Evolutionary conservation across 2,329 filamentous ascomycete genomes (phyloP), one percentile per base, ranked within the genome.

Genomic region (Fusarium continuum): DNA sequence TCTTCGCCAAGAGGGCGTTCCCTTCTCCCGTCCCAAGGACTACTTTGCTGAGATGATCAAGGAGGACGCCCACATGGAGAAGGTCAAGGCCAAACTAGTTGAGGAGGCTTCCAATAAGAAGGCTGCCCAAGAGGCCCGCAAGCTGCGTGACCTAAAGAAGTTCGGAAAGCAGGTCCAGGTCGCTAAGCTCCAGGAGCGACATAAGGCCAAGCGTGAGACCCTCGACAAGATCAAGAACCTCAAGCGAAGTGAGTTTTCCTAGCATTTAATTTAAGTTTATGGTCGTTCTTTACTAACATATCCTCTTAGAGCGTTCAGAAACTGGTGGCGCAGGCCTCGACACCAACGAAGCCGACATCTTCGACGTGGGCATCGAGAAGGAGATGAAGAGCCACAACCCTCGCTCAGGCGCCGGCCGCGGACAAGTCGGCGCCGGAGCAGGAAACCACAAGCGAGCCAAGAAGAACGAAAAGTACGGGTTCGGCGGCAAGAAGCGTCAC

Each of bases 41-140:
- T 99, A 96, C 80, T 99, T 99, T 72, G 95, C 95, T 38, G 95
- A 99, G 83, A 99, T 98, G 93, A 89, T 97, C 72, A 98, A 98
- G 86, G 92, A 90, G 72, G 95, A 99, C 75, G 94, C 96, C 72
- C 95, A 97, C 78, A 99, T 99, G 95, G 91, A 91, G 75, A 93
- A 91, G 83, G 91, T 99, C 75, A 96, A 96, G 83, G 87, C 89
- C 73, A 96, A 96, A 84, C 82, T 98, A 72, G 85, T 97, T 62
- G 93, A 98, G 72, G 92, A 96, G 73, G 95, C 94, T 1, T 91
- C 94, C 10, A 84, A 88, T 61, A 97, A 97, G 84, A 97, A 97
- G 82, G 94, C 95, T 1, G 86, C 92, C 23, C 88, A 91, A 20
- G 95, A 99, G 78, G 95, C 95, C 7, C 87, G 93, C 75, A 93